These are phyloP conservation scores for Lasiodiplodia gonubiensis DNA, from an alignment of 2,329 filamentous ascomycete genomes.

Conservation along the genomic window DNA sequence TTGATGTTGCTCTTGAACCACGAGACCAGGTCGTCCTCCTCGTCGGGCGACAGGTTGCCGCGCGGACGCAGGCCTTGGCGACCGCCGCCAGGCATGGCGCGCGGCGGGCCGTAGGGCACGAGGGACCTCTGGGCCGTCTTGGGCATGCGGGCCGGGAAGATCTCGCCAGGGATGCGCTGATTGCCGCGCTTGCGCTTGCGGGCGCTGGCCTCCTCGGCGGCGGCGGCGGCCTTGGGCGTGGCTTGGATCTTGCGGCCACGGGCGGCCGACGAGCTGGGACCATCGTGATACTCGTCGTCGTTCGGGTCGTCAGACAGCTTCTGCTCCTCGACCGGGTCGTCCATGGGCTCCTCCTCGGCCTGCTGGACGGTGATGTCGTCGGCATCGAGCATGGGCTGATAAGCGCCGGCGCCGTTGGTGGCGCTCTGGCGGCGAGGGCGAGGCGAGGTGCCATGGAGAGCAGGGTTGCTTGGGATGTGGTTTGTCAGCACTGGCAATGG, in stretches of 20 bases:
- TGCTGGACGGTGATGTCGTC: slow-evolving; percentile 1
- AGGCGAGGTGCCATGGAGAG: slow-evolving; percentile 12
- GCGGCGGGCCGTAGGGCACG: background rate
- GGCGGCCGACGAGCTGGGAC: background rate
- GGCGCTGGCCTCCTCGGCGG: slow-evolving; percentile 4
- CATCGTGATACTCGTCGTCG: background rate
- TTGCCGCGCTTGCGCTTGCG: slow-evolving; percentile 22
- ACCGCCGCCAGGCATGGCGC: slow-evolving; percentile 1
- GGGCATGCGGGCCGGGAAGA: slow-evolving; percentile 22
- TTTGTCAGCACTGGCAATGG: background rate
- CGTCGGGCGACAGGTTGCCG: background rate
- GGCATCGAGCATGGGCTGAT: background rate
- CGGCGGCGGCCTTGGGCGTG: slow-evolving; percentile 22
- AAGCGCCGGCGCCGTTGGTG: background rate
- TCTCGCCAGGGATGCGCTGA: slow-evolving; percentile 20
- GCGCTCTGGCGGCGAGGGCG: background rate
- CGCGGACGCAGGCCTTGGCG: background rate
- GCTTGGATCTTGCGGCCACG: slow-evolving; percentile 21
- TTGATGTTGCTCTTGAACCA: slow-evolving; percentile 20
- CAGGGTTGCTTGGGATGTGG: slow-evolving; percentile 7
- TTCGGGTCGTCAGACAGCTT: background rate
- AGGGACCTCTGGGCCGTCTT: background rate
- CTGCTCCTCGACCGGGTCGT: background rate
- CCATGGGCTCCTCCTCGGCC: background rate
- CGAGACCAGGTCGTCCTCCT: background rate